Evolutionary conservation across 1,139 yeast species (phyloP), one percentile per base, ranked within the genome.

Genomic region (Arxiozyma telluris): DNA sequence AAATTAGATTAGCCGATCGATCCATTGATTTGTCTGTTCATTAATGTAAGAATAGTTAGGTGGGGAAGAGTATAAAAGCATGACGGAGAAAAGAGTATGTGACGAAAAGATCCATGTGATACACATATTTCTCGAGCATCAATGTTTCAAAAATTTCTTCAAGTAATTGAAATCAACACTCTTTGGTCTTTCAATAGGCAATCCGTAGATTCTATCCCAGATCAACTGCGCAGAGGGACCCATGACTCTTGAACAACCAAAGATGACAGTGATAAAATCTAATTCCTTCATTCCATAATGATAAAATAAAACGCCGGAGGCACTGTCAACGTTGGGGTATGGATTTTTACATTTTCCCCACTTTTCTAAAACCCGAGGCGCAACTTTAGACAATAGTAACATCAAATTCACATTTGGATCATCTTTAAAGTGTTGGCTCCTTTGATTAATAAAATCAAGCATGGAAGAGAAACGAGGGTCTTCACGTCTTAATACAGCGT

Each of bases 401-500:
- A 73, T 74, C 43, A 73, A 55, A 25, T 63, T 60, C 51, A 72
- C 72, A 52, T 67, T 58, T 15, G 55, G 55, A 54, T 73, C 76
- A 22, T 64, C 54, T 4, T 55, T 50, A 54, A 71, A 69, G 49
- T 71, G 69, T 8, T 59, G 54, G 0, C 67, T 61, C 54, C 73
- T 64, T 18, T 63, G 59, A 34, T 63, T 52, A 0, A 67, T 73
- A 59, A 73, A 73, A 38, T 68, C 59, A 34, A 72, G 55, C 74
- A 73, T 68, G 12, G 75, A 76, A 27, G 61, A 56, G 54, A 72
- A 73, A 30, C 75, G 62, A 69, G 98, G 98, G 74, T 91, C 98
- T 48, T 97, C 88, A 83, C 87, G 87, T 79, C 98, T 86, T 73
- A 89, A 81, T 61, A 89, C 96, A 59, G 96, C 97, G 73, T 89